Percentiles rank a stretch among this genome's conserved stretches.
These are phyloP conservation scores for Tulasnella sp. DNA, from an alignment of 768 basidiomycete species.

Conservation along the genomic window DNA sequence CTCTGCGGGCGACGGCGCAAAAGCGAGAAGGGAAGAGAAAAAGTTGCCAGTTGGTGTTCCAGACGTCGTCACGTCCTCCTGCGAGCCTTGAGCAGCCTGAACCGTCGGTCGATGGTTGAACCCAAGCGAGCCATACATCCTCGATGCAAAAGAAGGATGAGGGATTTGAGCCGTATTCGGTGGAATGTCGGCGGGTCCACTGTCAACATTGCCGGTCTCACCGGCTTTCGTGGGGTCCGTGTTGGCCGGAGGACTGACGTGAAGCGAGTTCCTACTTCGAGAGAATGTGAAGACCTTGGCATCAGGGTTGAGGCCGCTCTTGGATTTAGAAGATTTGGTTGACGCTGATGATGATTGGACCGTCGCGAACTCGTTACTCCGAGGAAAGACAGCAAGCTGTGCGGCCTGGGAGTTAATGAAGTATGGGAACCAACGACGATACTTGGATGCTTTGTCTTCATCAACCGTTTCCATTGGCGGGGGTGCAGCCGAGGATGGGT, in stretches of 20 bases:
- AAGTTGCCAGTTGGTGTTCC: slow-evolving; percentile 29
- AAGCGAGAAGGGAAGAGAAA: slow-evolving; percentile 62
- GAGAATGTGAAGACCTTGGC: slow-evolving; percentile 73
- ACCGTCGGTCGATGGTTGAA: slow-evolving; percentile 1
- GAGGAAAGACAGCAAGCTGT: slow-evolving; percentile 19
- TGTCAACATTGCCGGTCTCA: neutral
- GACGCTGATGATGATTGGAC: slow-evolving; percentile 27
- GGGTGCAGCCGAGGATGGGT: slow-evolving; percentile 11
- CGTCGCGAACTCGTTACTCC: neutral
- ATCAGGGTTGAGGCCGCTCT: slow-evolving; percentile 73
- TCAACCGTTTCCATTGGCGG: slow-evolving; percentile 21
- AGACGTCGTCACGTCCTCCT: neutral
- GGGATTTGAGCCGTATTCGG: slow-evolving; percentile 12
- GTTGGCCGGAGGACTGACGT: slow-evolving; percentile 10
- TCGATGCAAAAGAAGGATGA: slow-evolving; percentile 22
- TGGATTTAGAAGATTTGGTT: slow-evolving; percentile 16
- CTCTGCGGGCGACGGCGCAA: slow-evolving; percentile 84
- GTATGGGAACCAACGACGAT: slow-evolving; percentile 22
- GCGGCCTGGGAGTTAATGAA: slow-evolving; percentile 23
- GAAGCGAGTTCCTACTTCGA: slow-evolving; percentile 20
- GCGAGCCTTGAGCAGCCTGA: neutral
- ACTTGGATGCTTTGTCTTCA: slow-evolving; percentile 19
- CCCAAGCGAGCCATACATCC: slow-evolving; percentile 24
- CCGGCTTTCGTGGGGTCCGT: neutral
- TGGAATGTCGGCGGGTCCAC: neutral